Evolutionary conservation across 345 rosid genomes (phyloP), one percentile per base, ranked within the genome.

Genomic region (Populus ilicifolia): DNA sequence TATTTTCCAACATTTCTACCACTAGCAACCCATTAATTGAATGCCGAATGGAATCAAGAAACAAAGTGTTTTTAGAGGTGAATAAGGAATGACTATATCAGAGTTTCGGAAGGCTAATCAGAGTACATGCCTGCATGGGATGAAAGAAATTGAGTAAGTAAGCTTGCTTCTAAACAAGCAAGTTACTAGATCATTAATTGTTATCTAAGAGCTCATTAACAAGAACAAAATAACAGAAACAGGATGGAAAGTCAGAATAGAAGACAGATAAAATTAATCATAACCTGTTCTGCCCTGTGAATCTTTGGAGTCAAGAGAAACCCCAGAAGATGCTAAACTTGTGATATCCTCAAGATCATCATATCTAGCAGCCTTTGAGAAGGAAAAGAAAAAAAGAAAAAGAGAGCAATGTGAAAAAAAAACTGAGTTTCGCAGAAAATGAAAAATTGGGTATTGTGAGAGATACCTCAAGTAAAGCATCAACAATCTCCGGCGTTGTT

Each of bases 301-400:
- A 78, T 96, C 99, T 79, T 89, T 91, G 43, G 97, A 92, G 77
- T 86, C 81, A 35, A 96, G 92, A 81, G 92, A 81, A 79, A 92
- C 84, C 13, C 99, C 99, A 38, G 85, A 44, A 41, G 87, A 85
- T 11, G 79, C 92, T 71, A 92, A 80, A 84, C 87, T 86, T 81
- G 5, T 79, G 59, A 93, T 78, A 76, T 92, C 93, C 77, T 93
- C 99, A 69, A 90, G 68, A 59, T 96, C 96, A 77, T 89, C 89
- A 77, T 89, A 93, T 74, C 98, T 87, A 61, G 99, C 98, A 70
- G 99, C 99, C 97, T 93, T 84, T n/a, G n/a, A 78, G 79, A 64
- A 14, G 29, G 61, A 59, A 21, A 10, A 41, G 30, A 67, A 33
- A 41, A 25, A 43, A 21, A 10, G 52, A 54, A 46, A 41, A 25